Evolutionary conservation across 495 filamentous ascomycete genomes (phyloP).

Genomic region (Penicillium longicatenatum): DNA sequence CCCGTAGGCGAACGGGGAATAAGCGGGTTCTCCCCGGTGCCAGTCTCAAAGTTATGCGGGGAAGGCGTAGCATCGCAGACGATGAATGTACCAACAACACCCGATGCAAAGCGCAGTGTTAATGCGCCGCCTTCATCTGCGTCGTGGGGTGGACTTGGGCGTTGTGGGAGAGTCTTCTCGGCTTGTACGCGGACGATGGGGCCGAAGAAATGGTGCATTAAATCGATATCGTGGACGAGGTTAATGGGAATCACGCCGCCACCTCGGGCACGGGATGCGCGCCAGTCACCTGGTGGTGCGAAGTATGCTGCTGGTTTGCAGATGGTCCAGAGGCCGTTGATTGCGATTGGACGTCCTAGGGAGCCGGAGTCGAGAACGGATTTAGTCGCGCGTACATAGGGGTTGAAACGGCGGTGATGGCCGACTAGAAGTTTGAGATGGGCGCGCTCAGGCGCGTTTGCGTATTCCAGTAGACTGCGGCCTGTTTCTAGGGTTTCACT

Average conservation of each 20-base stretch:
- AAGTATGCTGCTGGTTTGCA: conserved; percentile 57
- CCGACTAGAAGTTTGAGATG: conserved; percentile 56
- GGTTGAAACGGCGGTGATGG: conserved; percentile 63
- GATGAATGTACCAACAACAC: conserved; percentile 60
- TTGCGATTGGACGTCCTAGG: conserved; percentile 51
- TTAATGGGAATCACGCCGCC: conserved; percentile 60
- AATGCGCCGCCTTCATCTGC: conserved; percentile 61
- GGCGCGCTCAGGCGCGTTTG: conserved; percentile 20
- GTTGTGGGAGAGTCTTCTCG: conserved; percentile 45
- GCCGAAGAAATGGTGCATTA: conserved; percentile 60
- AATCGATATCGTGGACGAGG: conserved; percentile 61
- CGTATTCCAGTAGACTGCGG: conserved; percentile 30
- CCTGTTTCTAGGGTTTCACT: conserved; percentile 47
- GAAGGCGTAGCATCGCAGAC: conserved; percentile 53
- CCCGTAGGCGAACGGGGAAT: conserved; percentile 40
- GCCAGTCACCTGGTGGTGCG: conserved; percentile 49
- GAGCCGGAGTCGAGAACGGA: conserved; percentile 37
- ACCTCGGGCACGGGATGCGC: conserved; percentile 32
- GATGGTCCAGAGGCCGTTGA: conserved; percentile 57
- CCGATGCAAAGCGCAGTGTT: conserved; percentile 56
- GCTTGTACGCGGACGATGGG: conserved; percentile 54
- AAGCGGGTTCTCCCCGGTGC: conserved; percentile 60
- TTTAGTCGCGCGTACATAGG: conserved; percentile 54
- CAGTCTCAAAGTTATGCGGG: conserved; percentile 56
- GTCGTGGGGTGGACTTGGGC: conserved; percentile 35